Evolutionary conservation across 805 yeast genomes (phyloP).

Genomic region (Ogataea zsoltii): DNA sequence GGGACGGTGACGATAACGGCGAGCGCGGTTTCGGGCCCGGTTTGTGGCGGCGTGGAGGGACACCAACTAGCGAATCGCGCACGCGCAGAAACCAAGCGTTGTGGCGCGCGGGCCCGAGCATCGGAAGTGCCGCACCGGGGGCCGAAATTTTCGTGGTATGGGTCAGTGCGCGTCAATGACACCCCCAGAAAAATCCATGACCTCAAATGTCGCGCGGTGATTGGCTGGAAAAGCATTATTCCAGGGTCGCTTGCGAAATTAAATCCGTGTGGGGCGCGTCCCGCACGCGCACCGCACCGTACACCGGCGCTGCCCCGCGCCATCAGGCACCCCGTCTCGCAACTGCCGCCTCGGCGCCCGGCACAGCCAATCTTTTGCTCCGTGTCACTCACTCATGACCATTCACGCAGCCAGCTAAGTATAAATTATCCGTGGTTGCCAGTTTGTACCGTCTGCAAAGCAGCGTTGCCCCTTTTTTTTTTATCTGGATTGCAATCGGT

Average conservation of each 20-base stretch:
- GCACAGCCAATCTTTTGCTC: conserved; percentile 1
- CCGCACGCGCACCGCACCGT: background rate
- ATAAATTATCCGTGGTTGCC: conserved; percentile 5
- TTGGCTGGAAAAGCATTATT: conserved; percentile 7
- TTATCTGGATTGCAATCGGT: conserved; percentile 4
- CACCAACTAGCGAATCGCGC: background rate
- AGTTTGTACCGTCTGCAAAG: background rate
- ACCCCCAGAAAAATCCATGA: conserved; percentile 15
- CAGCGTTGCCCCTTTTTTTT: background rate
- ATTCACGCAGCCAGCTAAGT: background rate
- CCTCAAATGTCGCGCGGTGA: conserved; percentile 11
- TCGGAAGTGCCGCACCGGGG: conserved; percentile 8
- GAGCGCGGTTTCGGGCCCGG: background rate
- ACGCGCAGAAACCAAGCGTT: background rate
- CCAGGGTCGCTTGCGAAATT: conserved; percentile 13
- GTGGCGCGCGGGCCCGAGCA: background rate
- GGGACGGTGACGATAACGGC: background rate
- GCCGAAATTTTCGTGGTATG: conserved; percentile 10
- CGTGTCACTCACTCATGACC: conserved; percentile 1
- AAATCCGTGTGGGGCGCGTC: background rate
- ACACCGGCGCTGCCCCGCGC: background rate
- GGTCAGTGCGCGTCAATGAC: conserved; percentile 7
- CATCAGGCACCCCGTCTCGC: background rate
- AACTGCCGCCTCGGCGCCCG: conserved; percentile 5
- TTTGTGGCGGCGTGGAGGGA: conserved; percentile 2